These are phyloP conservation scores for Tephrocybe sp. DNA, from an alignment of 768 basidiomycete genomes.

Conservation along the genomic window DNA sequence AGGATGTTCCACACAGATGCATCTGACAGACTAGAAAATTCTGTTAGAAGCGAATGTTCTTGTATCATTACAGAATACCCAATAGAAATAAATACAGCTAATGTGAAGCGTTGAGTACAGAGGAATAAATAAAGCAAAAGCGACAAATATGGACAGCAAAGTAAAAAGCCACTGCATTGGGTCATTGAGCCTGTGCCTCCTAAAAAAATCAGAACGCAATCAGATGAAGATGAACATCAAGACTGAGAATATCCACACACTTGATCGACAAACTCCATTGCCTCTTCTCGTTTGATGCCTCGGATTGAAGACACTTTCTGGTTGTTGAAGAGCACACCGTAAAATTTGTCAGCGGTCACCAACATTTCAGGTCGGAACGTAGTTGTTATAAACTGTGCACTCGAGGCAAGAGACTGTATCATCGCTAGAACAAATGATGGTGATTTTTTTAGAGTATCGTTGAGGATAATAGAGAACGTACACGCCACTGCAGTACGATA, in stretches of 20 bases:
- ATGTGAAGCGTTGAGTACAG: slow-evolving; percentile 2
- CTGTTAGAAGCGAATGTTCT: background rate
- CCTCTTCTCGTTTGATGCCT: slow-evolving; percentile 85
- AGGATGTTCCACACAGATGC: too few species aligned
- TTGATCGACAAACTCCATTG: slow-evolving; percentile 93
- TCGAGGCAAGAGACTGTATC: slow-evolving; percentile 87
- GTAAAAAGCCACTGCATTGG: background rate
- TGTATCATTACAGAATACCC: slow-evolving; percentile 1
- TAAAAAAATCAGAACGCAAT: slow-evolving; percentile 3
- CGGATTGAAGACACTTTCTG: slow-evolving; percentile 92
- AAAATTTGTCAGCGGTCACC: slow-evolving; percentile 93
- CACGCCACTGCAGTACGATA: slow-evolving; percentile 96
- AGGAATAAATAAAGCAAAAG: slow-evolving; percentile 6
- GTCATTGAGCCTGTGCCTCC: slow-evolving; percentile 28
- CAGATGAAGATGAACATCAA: background rate
- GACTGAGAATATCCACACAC: slow-evolving; percentile 29
- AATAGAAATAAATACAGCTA: slow-evolving; percentile 7
- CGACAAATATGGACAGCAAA: background rate
- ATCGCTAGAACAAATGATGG: slow-evolving; percentile 51
- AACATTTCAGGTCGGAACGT: slow-evolving; percentile 99
- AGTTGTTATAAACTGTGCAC: slow-evolving; percentile 96
- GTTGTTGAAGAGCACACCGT: slow-evolving; percentile 94
- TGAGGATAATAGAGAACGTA: slow-evolving; percentile 36
- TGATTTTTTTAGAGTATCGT: background rate
- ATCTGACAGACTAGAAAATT: background rate